Evolutionary conservation across 1,284 basidiomycete genomes (phyloP), one percentile per base, ranked within the genome.

Genomic region (Leccinum pallidistipes): DNA sequence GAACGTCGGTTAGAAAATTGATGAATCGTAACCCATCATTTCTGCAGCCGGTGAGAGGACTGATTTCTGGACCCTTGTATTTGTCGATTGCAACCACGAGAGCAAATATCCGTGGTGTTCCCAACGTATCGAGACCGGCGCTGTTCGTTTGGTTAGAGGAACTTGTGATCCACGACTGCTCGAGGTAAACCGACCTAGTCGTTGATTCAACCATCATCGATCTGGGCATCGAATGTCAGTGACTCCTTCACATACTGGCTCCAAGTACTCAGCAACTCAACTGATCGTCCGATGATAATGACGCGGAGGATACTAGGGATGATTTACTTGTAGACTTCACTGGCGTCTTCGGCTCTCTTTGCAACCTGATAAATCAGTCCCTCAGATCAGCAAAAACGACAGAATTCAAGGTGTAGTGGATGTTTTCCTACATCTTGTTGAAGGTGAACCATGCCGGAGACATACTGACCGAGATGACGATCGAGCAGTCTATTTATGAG

Each of bases 61-160:
- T 80, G 31, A 83, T 78, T 32, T 67, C 69, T 6, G 81, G 80
- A 5, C 7, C 21, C 53, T 60, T 60, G 75, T 88, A 88, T 61
- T 71, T 76, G 71, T 87, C 84, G 63, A 88, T 81, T 18, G 83
- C 85, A 59, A 88, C 77, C 62, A 88, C 75, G 58, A 87, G 77
- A 16, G 83, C 84, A 64, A 86, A 87, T 55, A 86, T 62, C n/a
- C 65, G 68, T 27, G 68, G 69, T 21, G 21, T 7, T 5, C 40
- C 47, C 7, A 47, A 57, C 29, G 49, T 14, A 21, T 53, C 36
- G 2, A 34, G 32, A 27, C 3, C 10, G n/a, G 16, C n/a, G 12
- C 55, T 58, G 18, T 45, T 8, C 12, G 5, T 24, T 27, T n/a
- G 16, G 50, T 49, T 12, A 29, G 10, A 36, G 10, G 27, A 24